Evolutionary conservation across 2,329 filamentous ascomycete genomes (phyloP).

Genomic region (Ilyonectria mors-panacis): DNA sequence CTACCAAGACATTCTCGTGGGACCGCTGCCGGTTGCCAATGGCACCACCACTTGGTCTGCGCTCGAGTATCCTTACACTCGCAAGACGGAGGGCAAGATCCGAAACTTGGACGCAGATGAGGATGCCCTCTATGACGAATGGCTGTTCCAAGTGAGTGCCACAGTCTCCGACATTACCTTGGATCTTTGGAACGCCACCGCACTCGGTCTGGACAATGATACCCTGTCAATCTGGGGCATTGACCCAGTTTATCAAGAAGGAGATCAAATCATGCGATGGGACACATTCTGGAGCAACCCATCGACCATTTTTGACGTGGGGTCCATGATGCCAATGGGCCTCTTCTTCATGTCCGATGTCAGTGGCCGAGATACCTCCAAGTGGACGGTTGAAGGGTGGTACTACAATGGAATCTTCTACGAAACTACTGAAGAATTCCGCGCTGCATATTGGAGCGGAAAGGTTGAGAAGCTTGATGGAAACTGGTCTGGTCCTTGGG

Average conservation of each 20-base stretch:
- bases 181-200: conserved; percentile 28
- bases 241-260: conserved; percentile 20
- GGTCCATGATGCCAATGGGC: conserved; percentile 30
- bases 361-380: conserved; percentile 20
- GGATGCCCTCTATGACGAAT: conserved; percentile 10
- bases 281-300: conserved; percentile 28
- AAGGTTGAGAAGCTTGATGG: conserved; percentile 26
- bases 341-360: conserved; percentile 28
- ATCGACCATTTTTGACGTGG: conserved; percentile 18
- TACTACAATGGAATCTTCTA: conserved; percentile 29
- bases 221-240: conserved; percentile 26
- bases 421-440: conserved; percentile 25
- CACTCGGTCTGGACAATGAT: conserved; percentile 25
- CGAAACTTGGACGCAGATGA: conserved; percentile 22
- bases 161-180: conserved; percentile 18
- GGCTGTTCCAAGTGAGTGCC: conserved; percentile 2
- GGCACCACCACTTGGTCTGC: conserved; percentile 19
- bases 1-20: conserved; percentile 23
- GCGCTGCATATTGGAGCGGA: conserved; percentile 19
- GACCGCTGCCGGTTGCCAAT: conserved; percentile 15
- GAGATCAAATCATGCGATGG: conserved; percentile 12
- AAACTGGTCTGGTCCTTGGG: conserved; percentile 23
- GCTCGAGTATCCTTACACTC: conserved; percentile 22
- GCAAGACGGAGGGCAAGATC: conserved; percentile 19
- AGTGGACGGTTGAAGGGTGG: conserved; percentile 25